These are phyloP conservation scores for Diaporthe humulicola DNA, from an alignment of 2,329 filamentous ascomycete species.

Conservation along the genomic window DNA sequence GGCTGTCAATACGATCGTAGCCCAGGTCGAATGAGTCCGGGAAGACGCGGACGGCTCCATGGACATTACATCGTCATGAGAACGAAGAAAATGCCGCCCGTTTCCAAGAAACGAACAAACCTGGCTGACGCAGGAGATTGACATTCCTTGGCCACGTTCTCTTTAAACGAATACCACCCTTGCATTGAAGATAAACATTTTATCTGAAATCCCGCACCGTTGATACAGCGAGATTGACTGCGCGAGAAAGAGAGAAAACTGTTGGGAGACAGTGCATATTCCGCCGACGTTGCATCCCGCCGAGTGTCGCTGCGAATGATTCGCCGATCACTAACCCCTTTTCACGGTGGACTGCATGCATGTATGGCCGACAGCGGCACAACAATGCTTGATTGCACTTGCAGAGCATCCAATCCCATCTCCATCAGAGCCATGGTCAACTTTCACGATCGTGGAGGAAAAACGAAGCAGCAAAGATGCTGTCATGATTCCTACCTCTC, in stretches of 20 bases:
- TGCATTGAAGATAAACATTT: constrained; percentile 7
- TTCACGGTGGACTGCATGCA: constrained; percentile 4
- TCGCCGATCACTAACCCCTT: constrained; percentile 36
- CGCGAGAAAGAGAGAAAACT: constrained; percentile 17
- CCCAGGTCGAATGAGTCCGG: not conserved
- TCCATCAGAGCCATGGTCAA: not conserved
- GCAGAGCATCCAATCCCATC: not conserved
- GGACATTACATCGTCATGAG: not conserved
- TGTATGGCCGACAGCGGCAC: not conserved
- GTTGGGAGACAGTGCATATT: constrained; percentile 14
- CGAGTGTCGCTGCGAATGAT: constrained; percentile 24
- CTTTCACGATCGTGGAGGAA: not conserved
- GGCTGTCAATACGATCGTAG: not conserved
- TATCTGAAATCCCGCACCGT: constrained; percentile 2
- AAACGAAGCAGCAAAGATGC: not conserved
- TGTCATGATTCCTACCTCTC: not conserved
- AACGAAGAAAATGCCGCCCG: constrained; percentile 23
- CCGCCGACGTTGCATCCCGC: constrained; percentile 30
- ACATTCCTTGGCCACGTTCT: constrained; percentile 6
- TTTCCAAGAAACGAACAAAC: constrained; percentile 5
- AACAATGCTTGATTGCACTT: not conserved
- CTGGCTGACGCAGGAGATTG: constrained; percentile 13
- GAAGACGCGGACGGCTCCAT: not conserved
- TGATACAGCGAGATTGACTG: not conserved
- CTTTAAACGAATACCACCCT: not conserved